These are phyloP conservation scores for Russula virescens DNA, from an alignment of 768 basidiomycete species.

Conservation along the genomic window DNA sequence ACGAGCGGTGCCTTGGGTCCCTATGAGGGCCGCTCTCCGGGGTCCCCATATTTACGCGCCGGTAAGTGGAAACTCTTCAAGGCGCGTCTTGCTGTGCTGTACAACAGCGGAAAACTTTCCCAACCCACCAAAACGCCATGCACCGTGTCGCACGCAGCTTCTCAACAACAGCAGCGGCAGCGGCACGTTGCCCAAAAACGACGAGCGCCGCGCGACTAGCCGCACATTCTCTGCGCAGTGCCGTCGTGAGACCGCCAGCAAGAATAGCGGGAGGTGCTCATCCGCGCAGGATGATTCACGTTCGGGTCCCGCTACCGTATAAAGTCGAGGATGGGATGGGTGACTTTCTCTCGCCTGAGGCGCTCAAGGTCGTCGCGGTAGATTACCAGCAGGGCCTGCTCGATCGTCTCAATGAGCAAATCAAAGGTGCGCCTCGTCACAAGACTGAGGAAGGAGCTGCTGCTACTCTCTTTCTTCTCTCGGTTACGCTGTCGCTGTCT, in stretches of 20 bases:
- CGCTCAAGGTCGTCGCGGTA: conserved; percentile 62
- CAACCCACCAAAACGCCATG: neutral
- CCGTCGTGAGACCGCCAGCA: neutral
- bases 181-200: neutral
- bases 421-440: conserved; percentile 49
- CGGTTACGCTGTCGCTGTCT: too few species aligned
- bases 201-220: neutral
- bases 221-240: neutral
- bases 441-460: neutral
- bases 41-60: neutral
- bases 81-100: too few species aligned
- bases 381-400: conserved; percentile 87
- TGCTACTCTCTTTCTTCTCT: neutral
- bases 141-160: conserved; percentile 13
- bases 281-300: conserved; percentile 40
- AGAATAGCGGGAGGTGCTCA: neutral
- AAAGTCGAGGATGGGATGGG: conserved; percentile 66
- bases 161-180: neutral
- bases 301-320: conserved; percentile 55
- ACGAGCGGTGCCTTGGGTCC: neutral
- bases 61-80: neutral
- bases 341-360: conserved; percentile 69
- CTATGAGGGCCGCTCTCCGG: neutral
- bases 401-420: conserved; percentile 66
- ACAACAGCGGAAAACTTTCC: neutral